Evolutionary conservation across 2,329 filamentous ascomycete genomes (phyloP), one percentile per base, ranked within the genome.

Genomic region (Diaporthe humulicola): DNA sequence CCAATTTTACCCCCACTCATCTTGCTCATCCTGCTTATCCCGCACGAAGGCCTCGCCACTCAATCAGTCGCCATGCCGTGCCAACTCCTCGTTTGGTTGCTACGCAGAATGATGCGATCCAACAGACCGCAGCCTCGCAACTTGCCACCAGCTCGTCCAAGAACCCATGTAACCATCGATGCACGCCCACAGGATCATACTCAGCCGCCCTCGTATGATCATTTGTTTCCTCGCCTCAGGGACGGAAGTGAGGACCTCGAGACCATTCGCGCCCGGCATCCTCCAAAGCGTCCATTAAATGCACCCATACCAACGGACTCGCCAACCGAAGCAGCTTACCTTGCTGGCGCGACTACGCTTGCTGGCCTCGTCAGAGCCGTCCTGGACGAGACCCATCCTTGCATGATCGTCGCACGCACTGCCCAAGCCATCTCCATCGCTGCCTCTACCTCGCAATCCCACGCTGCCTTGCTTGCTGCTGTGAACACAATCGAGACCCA

Each of bases 391-490:
- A 61, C 38, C 14, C n/a, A 61, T 9, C 58, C 58, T 42, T 42
- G 1, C n/a, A 30, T 61, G 38, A 22, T 45, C 58, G 17, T 61
- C 25, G 38, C 58, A 30, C 58, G 38, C 28, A 15, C 58, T 42
- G 58, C 38, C 58, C n/a, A 61, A 10, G 58, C 38, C 58, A 30
- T 61, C 38, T 61, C 58, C 38, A 25, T 61, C 38, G 38, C 58
- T 28, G 38, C 58, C 58, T 61, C 58, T 30, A 28, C 38, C 25
- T 42, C 58, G 17, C 38, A 45, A 9, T 42, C 58, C 12, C 38
- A 42, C n/a, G n/a, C 58, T 28, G 58, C 58, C 58, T 61, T 42
- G 58, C 58, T 61, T 45, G 38, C 58, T 45, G 58, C 58, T 30
- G 38, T 61, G 1, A 61, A 61, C 58, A 19, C 38, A 10, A 40